A percentile compares a stretch with the other conserved stretches of the same genome.
These are phyloP conservation scores for Aspergillus sp. DNA, from an alignment of 2,329 filamentous ascomycete species.

Conservation along the genomic window DNA sequence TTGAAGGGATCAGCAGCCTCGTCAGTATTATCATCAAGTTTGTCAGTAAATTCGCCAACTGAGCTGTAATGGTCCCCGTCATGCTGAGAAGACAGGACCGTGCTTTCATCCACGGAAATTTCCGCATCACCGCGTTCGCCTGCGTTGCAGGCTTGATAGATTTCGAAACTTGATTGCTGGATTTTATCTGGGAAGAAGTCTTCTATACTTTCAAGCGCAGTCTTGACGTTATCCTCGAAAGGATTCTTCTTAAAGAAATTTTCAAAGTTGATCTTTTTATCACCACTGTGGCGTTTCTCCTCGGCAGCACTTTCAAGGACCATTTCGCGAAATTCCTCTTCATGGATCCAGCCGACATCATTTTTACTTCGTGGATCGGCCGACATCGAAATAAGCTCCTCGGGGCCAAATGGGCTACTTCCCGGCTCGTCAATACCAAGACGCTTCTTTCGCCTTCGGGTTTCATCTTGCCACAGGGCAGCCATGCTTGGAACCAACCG, in stretches of 20 bases:
- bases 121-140: conserved; percentile 13
- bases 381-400: conserved; percentile 82
- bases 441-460: conserved; percentile 64
- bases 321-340: conserved; percentile 69
- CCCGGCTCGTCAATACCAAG: conserved; percentile 59
- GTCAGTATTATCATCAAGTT: conserved; percentile 11
- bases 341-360: conserved; percentile 84
- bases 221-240: conserved; percentile 59
- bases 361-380: conserved; percentile 67
- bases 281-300: conserved; percentile 51
- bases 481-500: conserved; percentile 94
- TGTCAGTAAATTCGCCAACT: conserved; percentile 35
- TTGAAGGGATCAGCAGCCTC: conserved; percentile 5
- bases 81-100: conserved; percentile 45
- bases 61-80: conserved; percentile 36
- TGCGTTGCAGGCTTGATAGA: conserved; percentile 6
- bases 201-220: conserved; percentile 73
- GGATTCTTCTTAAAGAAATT: conserved; percentile 54
- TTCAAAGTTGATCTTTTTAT: conserved; percentile 51
- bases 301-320: conserved; percentile 57
- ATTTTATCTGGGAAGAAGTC: conserved; percentile 73
- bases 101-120: conserved; percentile 59
- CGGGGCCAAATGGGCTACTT: conserved; percentile 71
- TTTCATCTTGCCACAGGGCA: conserved; percentile 86
- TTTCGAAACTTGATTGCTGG: conserved; percentile 17